These are phyloP conservation scores for Cutaneotrichosporon mucoides DNA, from an alignment of 1,284 basidiomycete genomes.

Conservation along the genomic window DNA sequence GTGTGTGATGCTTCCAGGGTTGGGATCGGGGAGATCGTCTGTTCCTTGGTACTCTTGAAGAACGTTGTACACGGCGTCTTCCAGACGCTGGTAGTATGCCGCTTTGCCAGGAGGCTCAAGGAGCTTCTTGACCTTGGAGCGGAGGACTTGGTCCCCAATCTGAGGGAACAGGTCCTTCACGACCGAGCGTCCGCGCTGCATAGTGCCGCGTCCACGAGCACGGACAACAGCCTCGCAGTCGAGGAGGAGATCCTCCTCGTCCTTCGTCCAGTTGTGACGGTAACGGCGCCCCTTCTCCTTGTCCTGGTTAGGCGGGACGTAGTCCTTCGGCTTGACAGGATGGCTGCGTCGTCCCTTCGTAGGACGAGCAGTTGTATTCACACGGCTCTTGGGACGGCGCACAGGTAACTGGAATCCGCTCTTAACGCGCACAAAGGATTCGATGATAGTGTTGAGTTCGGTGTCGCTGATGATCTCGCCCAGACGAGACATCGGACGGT, in stretches of 20 bases:
- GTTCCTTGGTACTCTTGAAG: conserved; percentile 69
- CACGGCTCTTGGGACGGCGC: not conserved
- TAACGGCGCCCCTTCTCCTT: conserved; percentile 12
- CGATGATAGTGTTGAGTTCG: conserved; percentile 15
- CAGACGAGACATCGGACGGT: conserved; percentile 18
- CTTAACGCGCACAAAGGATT: conserved; percentile 18
- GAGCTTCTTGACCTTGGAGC: conserved; percentile 51
- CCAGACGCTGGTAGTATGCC: conserved; percentile 70
- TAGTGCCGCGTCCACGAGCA: conserved; percentile 53
- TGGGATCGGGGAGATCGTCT: conserved; percentile 63
- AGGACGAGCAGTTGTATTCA: not conserved
- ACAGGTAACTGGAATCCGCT: conserved; percentile 5
- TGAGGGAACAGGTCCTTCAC: conserved; percentile 67
- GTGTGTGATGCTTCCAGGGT: conserved; percentile 62
- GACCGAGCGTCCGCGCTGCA: conserved; percentile 54
- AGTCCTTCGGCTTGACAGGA: conserved; percentile 3
- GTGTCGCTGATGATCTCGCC: conserved; percentile 16
- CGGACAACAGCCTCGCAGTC: conserved; percentile 78
- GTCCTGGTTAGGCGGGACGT: not conserved
- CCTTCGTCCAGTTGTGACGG: conserved; percentile 75
- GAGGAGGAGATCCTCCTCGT: conserved; percentile 78
- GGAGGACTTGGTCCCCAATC: conserved; percentile 25
- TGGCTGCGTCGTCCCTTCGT: not conserved
- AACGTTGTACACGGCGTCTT: conserved; percentile 72
- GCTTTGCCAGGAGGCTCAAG: conserved; percentile 63